Conservation (phyloP, 257 asterid genomes). For the Jacaranda copaia region DNA sequence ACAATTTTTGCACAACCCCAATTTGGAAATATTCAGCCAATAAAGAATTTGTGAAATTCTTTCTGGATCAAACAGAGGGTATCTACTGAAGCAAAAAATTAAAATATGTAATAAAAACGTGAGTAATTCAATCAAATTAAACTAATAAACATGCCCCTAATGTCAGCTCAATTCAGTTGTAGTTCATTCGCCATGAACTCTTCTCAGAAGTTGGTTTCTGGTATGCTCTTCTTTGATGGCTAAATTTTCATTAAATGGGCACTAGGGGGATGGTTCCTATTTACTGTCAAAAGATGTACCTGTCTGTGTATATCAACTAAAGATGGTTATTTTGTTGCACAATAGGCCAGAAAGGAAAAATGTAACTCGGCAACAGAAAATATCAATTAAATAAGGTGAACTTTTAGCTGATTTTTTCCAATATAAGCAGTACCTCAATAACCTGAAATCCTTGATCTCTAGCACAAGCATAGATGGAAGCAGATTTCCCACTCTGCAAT, state of each 20-base stretch:
- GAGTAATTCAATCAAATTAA: background rate
- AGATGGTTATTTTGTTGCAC: background rate
- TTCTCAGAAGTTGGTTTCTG: background rate
- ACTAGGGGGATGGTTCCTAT: background rate
- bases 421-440: constrained; percentile 74
- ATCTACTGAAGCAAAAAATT: background rate
- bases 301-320: background rate
- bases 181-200: background rate
- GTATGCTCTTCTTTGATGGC: background rate
- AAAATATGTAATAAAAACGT: background rate
- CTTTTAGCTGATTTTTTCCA: background rate
- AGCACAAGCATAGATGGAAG: constrained; percentile 97
- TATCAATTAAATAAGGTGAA: constrained; percentile 18
- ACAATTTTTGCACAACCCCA: background rate
- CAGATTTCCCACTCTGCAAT: constrained; percentile 95
- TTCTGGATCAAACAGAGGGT: too few species aligned
- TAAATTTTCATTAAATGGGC: background rate
- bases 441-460: constrained; percentile 95
- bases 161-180: background rate
- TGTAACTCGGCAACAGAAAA: constrained; percentile 10
- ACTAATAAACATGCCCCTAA: background rate
- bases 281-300: background rate
- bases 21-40: too few species aligned
- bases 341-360: constrained; percentile 1
- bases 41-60: too few species aligned